Evolutionary conservation across 345 rosid species (phyloP).

Genomic region (Citrus inodora): DNA sequence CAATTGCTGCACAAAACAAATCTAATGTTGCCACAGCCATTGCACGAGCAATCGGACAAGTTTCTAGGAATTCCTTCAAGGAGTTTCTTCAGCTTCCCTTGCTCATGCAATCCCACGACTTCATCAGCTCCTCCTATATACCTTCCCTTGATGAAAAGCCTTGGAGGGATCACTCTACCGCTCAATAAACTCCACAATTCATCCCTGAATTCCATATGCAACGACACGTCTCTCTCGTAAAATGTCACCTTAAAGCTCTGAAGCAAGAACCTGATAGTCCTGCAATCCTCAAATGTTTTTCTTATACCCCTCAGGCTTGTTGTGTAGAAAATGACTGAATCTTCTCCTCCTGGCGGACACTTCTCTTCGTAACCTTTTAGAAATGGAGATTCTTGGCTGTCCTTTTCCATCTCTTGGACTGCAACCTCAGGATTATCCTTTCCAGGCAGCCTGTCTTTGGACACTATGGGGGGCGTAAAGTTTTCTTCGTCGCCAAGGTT

Average conservation of each 20-base stretch:
- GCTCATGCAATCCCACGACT: slow-evolving; percentile 65
- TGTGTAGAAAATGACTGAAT: slow-evolving; percentile 66
- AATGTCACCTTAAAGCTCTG: slow-evolving; percentile 53
- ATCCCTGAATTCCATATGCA: slow-evolving; percentile 70
- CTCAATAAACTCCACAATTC: slow-evolving; percentile 67
- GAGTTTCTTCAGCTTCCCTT: slow-evolving; percentile 75
- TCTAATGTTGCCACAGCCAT: slow-evolving; percentile 46
- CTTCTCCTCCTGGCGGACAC: slow-evolving; percentile 70
- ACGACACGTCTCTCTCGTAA: slow-evolving; percentile 73
- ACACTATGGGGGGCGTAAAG: slow-evolving; percentile 7
- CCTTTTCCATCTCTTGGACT: not conserved
- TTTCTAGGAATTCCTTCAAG: slow-evolving; percentile 45
- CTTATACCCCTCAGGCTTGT: slow-evolving; percentile 75
- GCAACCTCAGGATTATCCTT: slow-evolving; percentile 15
- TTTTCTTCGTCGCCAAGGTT: slow-evolving; percentile 11
- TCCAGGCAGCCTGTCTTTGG: not conserved
- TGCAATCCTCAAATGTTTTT: slow-evolving; percentile 82
- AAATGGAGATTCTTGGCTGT: slow-evolving; percentile 16
- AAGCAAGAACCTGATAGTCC: slow-evolving; percentile 51
- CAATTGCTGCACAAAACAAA: slow-evolving; percentile 71
- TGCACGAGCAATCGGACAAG: slow-evolving; percentile 28
- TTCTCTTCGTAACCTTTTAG: slow-evolving; percentile 41
- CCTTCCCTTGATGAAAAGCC: slow-evolving; percentile 72
- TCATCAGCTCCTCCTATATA: slow-evolving; percentile 88
- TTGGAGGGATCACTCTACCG: slow-evolving; percentile 60